phyloP scores from a whole-genome alignment of 208 protist species.

The Leishmania gerbilli region DNA sequence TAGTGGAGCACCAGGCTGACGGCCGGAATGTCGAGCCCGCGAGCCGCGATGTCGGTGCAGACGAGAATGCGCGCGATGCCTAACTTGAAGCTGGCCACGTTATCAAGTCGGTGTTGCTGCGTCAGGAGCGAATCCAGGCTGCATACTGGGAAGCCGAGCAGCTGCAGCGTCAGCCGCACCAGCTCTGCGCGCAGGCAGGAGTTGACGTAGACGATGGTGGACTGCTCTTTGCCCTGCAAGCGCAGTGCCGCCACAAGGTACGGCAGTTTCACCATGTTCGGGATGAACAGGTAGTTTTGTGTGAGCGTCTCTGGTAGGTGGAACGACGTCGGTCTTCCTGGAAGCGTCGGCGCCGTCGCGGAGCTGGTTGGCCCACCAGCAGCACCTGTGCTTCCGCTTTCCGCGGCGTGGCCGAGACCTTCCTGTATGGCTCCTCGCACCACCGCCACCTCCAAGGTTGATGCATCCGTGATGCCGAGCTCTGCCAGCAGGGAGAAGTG shows the following conservation, averaged over 20 bases:
- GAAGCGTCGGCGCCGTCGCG: neutral
- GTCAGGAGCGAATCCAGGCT: conserved; percentile 97
- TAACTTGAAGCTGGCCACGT: conserved; percentile 97
- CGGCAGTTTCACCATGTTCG: conserved; percentile 84
- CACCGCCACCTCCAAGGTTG: conserved; percentile 34
- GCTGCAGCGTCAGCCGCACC: conserved; percentile 85
- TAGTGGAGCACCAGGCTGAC: conserved; percentile 98
- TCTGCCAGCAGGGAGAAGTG: conserved; percentile 30
- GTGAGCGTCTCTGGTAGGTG: conserved; percentile 50
- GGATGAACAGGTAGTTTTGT: conserved; percentile 79
- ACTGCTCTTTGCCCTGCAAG: conserved; percentile 56
- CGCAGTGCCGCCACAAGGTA: conserved; percentile 77
- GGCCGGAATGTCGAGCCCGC: conserved; percentile 97
- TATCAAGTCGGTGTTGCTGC: conserved; percentile 96
- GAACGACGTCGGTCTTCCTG: neutral
- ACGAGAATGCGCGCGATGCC: conserved; percentile 91
- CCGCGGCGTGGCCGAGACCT: neutral
- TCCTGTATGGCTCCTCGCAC: conserved; percentile 16
- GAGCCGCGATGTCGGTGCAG: conserved; percentile 91
- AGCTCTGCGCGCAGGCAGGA: conserved; percentile 85
- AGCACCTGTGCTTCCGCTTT: neutral
- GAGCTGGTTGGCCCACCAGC: neutral
- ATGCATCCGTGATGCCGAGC: conserved; percentile 41
- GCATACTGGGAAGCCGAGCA: conserved; percentile 96
- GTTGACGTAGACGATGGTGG: conserved; percentile 87